These are phyloP conservation scores for Oryza punctata DNA, from an alignment of 176 grass and related monocot genomes.

Conservation along the genomic window DNA sequence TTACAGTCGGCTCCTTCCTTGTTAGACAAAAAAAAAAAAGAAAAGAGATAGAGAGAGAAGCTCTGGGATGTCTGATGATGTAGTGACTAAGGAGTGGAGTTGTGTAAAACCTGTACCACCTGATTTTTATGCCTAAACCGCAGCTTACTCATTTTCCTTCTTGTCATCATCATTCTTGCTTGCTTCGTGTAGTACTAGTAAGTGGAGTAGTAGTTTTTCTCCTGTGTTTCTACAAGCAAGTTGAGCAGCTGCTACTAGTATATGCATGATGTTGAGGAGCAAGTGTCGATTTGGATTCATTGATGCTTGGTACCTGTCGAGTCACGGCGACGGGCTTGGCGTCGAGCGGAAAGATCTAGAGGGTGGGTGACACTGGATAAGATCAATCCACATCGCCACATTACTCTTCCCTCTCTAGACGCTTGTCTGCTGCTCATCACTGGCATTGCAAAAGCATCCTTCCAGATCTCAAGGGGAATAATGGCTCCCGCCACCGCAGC, in stretches of 20 bases:
- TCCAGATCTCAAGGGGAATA: no score
- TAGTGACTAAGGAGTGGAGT: neutral
- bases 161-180: no score
- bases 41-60: no score
- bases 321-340: neutral
- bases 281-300: no score
- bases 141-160: neutral
- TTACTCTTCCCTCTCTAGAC: neutral
- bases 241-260: no score
- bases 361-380: slow-evolving; percentile 12
- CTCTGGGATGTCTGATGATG: no score
- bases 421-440: neutral
- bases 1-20: neutral
- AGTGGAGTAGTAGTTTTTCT: no score
- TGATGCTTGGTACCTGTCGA: neutral
- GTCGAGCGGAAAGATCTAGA: neutral
- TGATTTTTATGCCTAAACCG: neutral
- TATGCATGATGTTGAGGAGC: no score
- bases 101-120: slow-evolving; percentile 23
- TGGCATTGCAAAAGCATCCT: no score
- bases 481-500: slow-evolving; percentile 29
- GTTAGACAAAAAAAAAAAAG: neutral
- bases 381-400: slow-evolving; percentile 19
- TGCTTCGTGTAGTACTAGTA: no score
- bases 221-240: neutral